phyloP scores from a whole-genome alignment of 139 green algal genomes.

The Auxenochlorella protothecoides region DNA sequence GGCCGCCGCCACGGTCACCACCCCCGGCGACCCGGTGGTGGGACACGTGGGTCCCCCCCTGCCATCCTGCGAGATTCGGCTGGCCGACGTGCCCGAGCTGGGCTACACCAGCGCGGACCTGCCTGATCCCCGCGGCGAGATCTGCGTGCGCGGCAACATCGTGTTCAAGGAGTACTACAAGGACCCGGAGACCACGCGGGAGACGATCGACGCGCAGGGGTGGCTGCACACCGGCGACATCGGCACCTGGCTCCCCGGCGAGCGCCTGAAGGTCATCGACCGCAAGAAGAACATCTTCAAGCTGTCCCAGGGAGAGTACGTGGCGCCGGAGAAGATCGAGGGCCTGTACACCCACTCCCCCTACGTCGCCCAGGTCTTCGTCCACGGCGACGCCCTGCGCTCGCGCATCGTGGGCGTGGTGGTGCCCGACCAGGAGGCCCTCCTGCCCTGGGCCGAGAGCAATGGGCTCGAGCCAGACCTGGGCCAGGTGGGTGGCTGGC shows the following conservation, averaged over 20 bases:
- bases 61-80: constrained; percentile 75
- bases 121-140: constrained; percentile 63
- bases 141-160: constrained; percentile 81
- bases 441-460: constrained; percentile 75
- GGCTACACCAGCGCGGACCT: constrained; percentile 72
- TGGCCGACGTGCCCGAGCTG: constrained; percentile 95
- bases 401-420: constrained; percentile 75
- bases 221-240: constrained; percentile 95
- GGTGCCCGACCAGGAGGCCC: constrained; percentile 84
- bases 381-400: constrained; percentile 79
- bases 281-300: constrained; percentile 97
- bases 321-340: constrained; percentile 98
- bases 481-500: neutral
- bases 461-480: no score
- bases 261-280: constrained; percentile 91
- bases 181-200: constrained; percentile 53
- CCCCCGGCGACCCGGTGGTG: constrained; percentile 43
- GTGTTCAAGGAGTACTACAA: constrained; percentile 88
- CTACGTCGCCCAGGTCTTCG: constrained; percentile 72
- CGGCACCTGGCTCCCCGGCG: constrained; percentile 59
- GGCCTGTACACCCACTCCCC: constrained; percentile 69
- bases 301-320: constrained; percentile 85
- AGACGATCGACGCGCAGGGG: constrained; percentile 78
- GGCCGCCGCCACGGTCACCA: constrained; percentile 72
- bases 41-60: constrained; percentile 77